Percentiles rank a stretch among this genome's conserved stretches.
Evolutionary conservation across 495 filamentous ascomycete species (phyloP).

Genomic region (Parachaetomium inaequale): DNA sequence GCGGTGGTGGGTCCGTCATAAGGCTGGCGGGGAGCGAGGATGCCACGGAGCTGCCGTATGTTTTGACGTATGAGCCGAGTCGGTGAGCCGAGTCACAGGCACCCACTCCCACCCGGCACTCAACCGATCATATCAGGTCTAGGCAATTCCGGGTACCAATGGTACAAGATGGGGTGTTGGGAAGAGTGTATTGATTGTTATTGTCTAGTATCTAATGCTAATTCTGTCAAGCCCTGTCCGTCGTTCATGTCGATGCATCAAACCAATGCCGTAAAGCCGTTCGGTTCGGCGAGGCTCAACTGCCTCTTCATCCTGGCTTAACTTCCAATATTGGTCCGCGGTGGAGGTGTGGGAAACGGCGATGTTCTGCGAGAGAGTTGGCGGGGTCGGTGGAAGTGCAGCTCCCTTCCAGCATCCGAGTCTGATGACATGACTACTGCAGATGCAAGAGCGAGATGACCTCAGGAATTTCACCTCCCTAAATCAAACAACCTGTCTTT

Average conservation of each 20-base stretch:
- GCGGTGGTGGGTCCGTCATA: slow-evolving; percentile 31
- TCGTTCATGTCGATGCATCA: neutral
- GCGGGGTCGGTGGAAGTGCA: too few species aligned
- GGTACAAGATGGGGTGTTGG: neutral
- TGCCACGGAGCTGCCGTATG: slow-evolving; percentile 40
- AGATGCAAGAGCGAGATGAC: too few species aligned
- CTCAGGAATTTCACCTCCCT: too few species aligned
- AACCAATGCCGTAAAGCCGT: neutral
- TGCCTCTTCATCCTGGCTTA: neutral
- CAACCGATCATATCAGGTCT: too few species aligned
- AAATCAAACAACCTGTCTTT: too few species aligned
- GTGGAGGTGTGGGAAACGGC: neutral
- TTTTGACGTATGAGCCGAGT: slow-evolving; percentile 31
- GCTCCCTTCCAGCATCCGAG: too few species aligned
- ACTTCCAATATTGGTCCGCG: neutral
- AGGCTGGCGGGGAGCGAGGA: slow-evolving; percentile 39
- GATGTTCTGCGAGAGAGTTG: too few species aligned
- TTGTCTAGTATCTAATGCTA: neutral
- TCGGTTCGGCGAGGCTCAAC: neutral
- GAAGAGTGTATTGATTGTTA: neutral
- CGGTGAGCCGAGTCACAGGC: too few species aligned
- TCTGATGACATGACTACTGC: too few species aligned
- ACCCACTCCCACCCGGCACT: too few species aligned
- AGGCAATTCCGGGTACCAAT: neutral
- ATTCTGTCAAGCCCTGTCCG: neutral